These are phyloP conservation scores for Pisolithus sp. DNA, from an alignment of 768 basidiomycete species.

Conservation along the genomic window DNA sequence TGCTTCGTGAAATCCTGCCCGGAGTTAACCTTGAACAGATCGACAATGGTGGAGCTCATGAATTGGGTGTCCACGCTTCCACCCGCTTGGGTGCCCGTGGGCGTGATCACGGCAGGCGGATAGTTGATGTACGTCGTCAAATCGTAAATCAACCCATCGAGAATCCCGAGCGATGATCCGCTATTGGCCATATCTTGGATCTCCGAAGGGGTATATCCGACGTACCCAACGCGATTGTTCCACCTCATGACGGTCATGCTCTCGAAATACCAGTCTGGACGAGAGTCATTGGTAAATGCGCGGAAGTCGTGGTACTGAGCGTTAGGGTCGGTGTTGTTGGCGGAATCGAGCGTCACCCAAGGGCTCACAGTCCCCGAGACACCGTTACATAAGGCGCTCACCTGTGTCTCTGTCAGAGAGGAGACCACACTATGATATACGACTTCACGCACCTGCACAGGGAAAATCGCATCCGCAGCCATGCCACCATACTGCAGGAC, in stretches of 20 bases:
- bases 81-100: slow-evolving; percentile 42
- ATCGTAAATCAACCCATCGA: slow-evolving; percentile 83
- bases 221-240: slow-evolving; percentile 79
- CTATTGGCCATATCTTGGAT: slow-evolving; percentile 62
- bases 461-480: slow-evolving; percentile 74
- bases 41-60: slow-evolving; percentile 64
- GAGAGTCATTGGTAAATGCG: slow-evolving; percentile 75
- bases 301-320: slow-evolving; percentile 95
- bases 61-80: slow-evolving; percentile 47
- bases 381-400: slow-evolving; percentile 90
- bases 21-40: slow-evolving; percentile 68
- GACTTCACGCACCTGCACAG: slow-evolving; percentile 67
- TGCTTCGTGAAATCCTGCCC: slow-evolving; percentile 79
- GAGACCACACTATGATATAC: neutral
- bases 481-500: slow-evolving; percentile 82
- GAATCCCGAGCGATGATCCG: slow-evolving; percentile 73
- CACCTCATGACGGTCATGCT: slow-evolving; percentile 91
- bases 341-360: slow-evolving; percentile 70
- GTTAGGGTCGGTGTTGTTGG: slow-evolving; percentile 72
- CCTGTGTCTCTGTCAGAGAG: slow-evolving; percentile 34
- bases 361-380: slow-evolving; percentile 74
- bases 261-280: slow-evolving; percentile 98
- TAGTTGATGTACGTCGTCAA: slow-evolving; percentile 71
- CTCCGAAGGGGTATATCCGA: slow-evolving; percentile 76
- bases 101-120: slow-evolving; percentile 50